Percentiles rank a stretch among this genome's conserved stretches.
Conservation (phyloP, 1,284 basidiomycete species). For the Schizopora paradoxa region DNA sequence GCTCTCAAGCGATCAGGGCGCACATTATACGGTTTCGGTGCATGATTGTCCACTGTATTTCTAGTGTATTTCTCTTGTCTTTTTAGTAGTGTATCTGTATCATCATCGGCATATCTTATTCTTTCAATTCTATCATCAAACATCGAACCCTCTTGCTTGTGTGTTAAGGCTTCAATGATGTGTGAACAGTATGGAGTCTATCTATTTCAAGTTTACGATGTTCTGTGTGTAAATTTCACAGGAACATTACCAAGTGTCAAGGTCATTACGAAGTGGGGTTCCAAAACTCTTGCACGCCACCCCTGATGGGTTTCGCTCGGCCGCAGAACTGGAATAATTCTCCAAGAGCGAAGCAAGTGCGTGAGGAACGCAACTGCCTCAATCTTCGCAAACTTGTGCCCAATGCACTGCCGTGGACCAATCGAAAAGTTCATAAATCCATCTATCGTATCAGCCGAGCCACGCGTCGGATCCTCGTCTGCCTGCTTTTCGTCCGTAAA, state of each 20-base stretch:
- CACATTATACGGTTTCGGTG: constrained; percentile 72
- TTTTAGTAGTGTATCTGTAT: constrained; percentile 14
- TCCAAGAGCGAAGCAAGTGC: constrained; percentile 14
- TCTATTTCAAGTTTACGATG: no score
- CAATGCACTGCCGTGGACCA: constrained; percentile 20
- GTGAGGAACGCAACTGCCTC: constrained; percentile 17
- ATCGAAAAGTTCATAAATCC: constrained; percentile 18
- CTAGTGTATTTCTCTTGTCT: constrained; percentile 3
- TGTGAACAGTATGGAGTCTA: no score
- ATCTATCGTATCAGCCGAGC: constrained; percentile 12
- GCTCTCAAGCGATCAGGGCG: constrained; percentile 79
- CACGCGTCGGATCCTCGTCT: constrained; percentile 6
- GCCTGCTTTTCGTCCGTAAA: constrained; percentile 1
- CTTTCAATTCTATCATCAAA: no score
- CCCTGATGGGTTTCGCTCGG: constrained; percentile 15
- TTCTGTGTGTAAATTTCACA: no score
- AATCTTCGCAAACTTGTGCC: constrained; percentile 19
- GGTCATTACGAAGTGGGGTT: constrained; percentile 10
- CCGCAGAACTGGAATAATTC: constrained; percentile 11
- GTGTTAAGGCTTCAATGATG: no score
- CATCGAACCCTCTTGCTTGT: no score
- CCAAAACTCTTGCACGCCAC: constrained; percentile 14
- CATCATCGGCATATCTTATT: constrained; percentile 13
- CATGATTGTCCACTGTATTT: constrained; percentile 31
- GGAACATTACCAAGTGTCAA: constrained; percentile 9